Evolutionary conservation across 768 basidiomycete species (phyloP).

Genomic region (Trametes gibbosa): DNA sequence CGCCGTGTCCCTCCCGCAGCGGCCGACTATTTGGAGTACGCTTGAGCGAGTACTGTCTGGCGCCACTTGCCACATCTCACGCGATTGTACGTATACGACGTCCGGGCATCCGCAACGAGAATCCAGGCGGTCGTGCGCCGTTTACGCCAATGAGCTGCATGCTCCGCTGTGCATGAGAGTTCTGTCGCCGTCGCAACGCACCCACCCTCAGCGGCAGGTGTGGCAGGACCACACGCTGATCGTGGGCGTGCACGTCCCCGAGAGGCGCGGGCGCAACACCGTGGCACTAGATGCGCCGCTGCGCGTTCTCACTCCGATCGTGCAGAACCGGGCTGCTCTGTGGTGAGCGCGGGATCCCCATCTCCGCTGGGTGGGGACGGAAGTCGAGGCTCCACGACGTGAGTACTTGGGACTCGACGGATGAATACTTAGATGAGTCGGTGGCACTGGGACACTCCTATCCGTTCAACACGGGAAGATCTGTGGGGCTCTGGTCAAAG

Average conservation of each 20-base stretch:
- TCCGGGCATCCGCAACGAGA: neutral
- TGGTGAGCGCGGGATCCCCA: neutral
- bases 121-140: neutral
- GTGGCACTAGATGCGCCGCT: no score
- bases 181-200: slow-evolving; percentile 3
- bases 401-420: neutral
- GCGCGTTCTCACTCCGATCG: neutral
- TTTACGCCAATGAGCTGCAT: neutral
- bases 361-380: neutral
- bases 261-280: neutral
- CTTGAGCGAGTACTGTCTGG: no score
- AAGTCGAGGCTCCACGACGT: neutral
- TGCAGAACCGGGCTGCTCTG: neutral
- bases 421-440: neutral
- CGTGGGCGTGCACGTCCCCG: neutral
- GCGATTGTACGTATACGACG: neutral
- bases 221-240: neutral
- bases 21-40: no score
- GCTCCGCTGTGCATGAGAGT: neutral
- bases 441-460: no score
- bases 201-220: neutral
- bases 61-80: no score
- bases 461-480: no score
- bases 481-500: no score
- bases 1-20: neutral